Evolutionary conservation across 768 basidiomycete genomes (phyloP), one percentile per base, ranked within the genome.

Genomic region (Coprinopsis strossmayeri): DNA sequence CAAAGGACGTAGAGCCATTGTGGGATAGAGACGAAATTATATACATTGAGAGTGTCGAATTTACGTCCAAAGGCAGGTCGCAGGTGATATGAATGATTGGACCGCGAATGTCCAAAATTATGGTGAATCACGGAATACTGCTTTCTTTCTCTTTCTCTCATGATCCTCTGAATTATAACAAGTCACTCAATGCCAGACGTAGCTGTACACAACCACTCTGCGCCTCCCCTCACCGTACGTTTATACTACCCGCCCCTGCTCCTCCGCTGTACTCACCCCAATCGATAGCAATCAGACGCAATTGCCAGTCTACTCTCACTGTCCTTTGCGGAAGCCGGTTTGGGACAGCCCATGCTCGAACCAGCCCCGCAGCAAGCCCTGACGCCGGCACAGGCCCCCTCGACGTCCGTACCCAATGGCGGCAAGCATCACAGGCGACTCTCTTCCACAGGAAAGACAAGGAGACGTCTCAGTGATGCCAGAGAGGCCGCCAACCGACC

Each of bases 381-480:
- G 41, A 49, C 46, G 1, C 42, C 52, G 28, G 56, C 24, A 21
- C 5, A 56, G 12, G 59, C 64, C 53, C 49, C 65, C 39, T 56
- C 57, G 9, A 53, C 64, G 5, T 63, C 61, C 34, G 54, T 58
- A 46, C 62, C 60, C 45, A 56, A 48, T 50, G 63, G 62, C 25
- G 55, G 61, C 45, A 77, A 68, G 57, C 70, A 84, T 56, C 84
- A 87, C 61, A 79, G 87, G 46, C 73, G 87, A 15, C 66, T 87
- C 17, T 81, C 84, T 15, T 88, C 87, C 0, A 74, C 79, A 10
- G 82, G 86, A 17, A 80, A 85, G 64, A 71, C 77, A 21, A 78
- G 80, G 59, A 74, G 88, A 56, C 71, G 88, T 49, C 61, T 87
- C 54, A 88, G 85, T 63, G 88, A 90, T 62, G 87, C 87, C 21